These are phyloP conservation scores for Stenogyne calaminthoides DNA, from an alignment of 305 asterid species.

Conservation along the genomic window DNA sequence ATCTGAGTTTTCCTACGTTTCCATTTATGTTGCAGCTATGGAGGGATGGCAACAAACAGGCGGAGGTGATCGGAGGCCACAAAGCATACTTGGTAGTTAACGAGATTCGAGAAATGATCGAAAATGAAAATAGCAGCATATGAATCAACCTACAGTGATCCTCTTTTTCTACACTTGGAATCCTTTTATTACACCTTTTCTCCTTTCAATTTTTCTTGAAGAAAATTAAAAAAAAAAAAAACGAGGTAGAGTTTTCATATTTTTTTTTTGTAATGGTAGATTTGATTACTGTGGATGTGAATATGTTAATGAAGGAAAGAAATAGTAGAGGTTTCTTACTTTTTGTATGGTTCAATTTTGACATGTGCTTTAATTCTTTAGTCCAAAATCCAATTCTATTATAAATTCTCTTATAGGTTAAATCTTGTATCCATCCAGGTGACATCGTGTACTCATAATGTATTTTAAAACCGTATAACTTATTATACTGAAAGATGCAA, in stretches of 20 bases:
- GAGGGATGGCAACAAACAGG: conserved; percentile 79
- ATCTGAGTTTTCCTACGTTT: background rate
- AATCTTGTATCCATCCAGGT: no score
- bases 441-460: no score
- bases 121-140: conserved; percentile 48
- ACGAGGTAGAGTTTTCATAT: background rate
- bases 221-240: background rate
- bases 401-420: no score
- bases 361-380: background rate
- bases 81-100: conserved; percentile 76
- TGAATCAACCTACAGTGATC: conserved; percentile 11
- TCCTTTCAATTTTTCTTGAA: background rate
- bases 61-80: conserved; percentile 88
- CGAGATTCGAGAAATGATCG: conserved; percentile 81
- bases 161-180: background rate
- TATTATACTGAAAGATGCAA: no score
- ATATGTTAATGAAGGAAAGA: background rate
- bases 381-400: background rate
- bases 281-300: background rate
- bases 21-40: conserved; percentile 56
- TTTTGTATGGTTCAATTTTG: background rate
- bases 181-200: background rate
- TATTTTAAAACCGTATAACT: no score
- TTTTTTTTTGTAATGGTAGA: background rate
- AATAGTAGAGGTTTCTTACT: background rate